Conservation (phyloP, 768 basidiomycete species). For the Podaxis sp. region DNA sequence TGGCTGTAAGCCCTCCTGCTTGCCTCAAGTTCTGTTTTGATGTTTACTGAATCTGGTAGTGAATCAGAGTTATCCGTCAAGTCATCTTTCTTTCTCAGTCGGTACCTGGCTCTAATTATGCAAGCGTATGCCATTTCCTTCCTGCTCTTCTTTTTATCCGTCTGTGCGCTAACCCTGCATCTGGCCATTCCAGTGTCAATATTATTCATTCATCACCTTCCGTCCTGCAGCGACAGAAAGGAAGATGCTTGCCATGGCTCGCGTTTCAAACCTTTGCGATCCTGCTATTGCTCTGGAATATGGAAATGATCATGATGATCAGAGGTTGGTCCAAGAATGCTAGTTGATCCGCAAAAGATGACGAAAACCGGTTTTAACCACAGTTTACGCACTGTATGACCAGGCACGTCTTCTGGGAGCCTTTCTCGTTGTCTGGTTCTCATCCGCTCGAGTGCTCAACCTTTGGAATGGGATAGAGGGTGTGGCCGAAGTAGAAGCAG, state of each 20-base stretch:
- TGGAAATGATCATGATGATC: conserved; percentile 6
- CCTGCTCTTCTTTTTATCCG: not conserved
- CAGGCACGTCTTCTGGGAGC: not conserved
- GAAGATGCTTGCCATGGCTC: not conserved
- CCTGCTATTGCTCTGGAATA: not conserved
- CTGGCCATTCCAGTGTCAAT: not conserved
- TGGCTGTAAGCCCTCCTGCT: not conserved
- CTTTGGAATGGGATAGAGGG: not conserved
- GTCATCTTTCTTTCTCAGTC: not conserved
- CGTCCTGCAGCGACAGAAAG: not conserved
- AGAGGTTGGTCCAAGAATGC: not conserved
- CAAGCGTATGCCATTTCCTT: not conserved
- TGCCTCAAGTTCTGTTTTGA: not conserved
- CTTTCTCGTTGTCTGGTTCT: not conserved
- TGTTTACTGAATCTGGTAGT: not conserved
- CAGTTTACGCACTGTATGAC: conserved; percentile 4
- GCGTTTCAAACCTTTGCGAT: not conserved
- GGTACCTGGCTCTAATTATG: not conserved
- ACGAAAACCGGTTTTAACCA: not conserved
- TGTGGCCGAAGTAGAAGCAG: not conserved
- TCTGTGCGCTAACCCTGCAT: no score
- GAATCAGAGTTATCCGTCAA: not conserved
- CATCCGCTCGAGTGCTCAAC: not conserved
- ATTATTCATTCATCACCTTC: not conserved
- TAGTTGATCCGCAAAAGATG: not conserved